phyloP scores from a whole-genome alignment of 441 rosid species.

The Erodium moschatum region DNA sequence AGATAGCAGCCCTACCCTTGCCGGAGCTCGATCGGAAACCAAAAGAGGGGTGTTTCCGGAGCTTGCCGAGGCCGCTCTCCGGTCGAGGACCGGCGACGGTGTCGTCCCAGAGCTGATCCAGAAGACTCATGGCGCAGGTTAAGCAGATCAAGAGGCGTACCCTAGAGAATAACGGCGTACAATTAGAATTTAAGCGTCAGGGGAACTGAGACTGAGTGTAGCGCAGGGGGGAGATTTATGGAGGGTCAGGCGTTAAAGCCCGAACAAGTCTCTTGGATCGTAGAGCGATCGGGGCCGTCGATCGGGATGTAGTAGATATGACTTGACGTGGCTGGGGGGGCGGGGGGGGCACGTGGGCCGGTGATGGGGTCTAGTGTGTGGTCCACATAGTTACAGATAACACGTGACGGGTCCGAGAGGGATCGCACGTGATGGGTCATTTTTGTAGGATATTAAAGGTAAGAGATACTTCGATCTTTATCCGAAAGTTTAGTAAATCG shows the following conservation, averaged over 20 bases:
- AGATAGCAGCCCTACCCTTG: constrained; percentile 54
- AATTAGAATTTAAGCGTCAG: background rate
- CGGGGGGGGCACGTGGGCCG: background rate
- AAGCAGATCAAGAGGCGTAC: too few relatives aligned
- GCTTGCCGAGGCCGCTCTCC: constrained; percentile 87
- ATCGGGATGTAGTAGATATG: constrained; percentile 12
- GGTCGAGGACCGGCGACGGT: constrained; percentile 92
- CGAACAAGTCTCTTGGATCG: constrained; percentile 23
- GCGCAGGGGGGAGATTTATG: constrained; percentile 21
- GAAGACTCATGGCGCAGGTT: constrained; percentile 48
- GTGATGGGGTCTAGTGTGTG: background rate
- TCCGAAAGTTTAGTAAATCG: too few relatives aligned
- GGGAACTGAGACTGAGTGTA: background rate
- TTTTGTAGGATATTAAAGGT: too few relatives aligned
- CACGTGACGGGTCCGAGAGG: too few relatives aligned
- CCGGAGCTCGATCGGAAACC: constrained; percentile 57
- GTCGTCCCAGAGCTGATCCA: constrained; percentile 93
- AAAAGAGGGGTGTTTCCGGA: constrained; percentile 65
- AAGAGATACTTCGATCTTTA: too few relatives aligned
- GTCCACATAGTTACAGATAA: too few relatives aligned
- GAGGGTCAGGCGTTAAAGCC: constrained; percentile 21
- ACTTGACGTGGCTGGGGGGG: constrained; percentile 37
- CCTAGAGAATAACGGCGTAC: too few relatives aligned
- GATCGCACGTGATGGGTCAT: too few relatives aligned
- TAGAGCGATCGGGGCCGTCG: constrained; percentile 35